Base-by-base conservation (phyloP, 1,139 yeast species). In the Zygoascus sp. region DNA sequence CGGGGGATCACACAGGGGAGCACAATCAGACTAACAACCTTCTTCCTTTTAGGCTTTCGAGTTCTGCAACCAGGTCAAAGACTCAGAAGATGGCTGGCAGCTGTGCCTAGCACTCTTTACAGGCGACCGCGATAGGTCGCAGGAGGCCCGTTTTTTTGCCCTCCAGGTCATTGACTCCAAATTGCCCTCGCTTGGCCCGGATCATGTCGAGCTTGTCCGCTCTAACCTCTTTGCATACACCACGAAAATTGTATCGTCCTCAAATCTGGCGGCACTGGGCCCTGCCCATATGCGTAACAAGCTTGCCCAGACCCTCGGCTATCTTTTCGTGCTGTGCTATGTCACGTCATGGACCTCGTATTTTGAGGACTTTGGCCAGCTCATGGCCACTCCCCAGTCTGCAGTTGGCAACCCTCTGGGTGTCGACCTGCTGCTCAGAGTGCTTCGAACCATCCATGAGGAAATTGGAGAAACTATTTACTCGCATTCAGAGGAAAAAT, bases 381-480 rank as follows among this genome's bases (percentile, higher is more conserved):
- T 58, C 22, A 53, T 59, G 47, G 58, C 62, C 30, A 57, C 65
- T 50, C 49, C 49, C 1, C 48, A 50, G 17, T 45, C 53, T 19
- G 49, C 53, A 11, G 51, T 59, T 58, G 61, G 65, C 47, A 72
- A 76, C 48, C 70, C 72, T 32, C 59, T 76, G 9, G 87, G 85
- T 3, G 73, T 82, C 11, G 97, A 90, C 61, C 79, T 86, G 65
- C 89, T 84, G 62, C 67, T 85, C 40, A 76, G 97, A 58, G 76
- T 88, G 13, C 69, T 89, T 49, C 67, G 81, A 42, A 79, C 85
- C 22, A 80, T 92, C 51, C 97, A 94, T 62, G 82, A 81, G 42
- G 97, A 90, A 65, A 88, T 94, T 55, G 98, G 96, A 25, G 98
- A 94, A 64, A 92, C 85, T 60, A 76, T 89, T 58, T 83, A 89